Percentiles rank a stretch among this genome's conserved stretches.
Evolutionary conservation across 1,284 basidiomycete genomes (phyloP).

Genomic region (Ustilago nuda): DNA sequence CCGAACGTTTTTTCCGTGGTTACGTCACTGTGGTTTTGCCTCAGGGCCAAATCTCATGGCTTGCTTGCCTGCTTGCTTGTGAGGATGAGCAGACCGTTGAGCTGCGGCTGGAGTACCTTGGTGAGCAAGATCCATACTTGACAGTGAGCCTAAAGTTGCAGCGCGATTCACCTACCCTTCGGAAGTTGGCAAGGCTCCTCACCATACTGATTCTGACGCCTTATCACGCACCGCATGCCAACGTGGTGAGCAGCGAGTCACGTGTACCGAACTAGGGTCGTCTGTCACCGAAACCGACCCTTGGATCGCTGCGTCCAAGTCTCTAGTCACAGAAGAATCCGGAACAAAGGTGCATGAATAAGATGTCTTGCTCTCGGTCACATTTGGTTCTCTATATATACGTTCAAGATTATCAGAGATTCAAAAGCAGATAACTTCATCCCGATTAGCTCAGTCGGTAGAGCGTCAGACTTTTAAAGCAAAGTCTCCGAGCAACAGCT

Average conservation of each 20-base stretch:
- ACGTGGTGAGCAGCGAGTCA: no score
- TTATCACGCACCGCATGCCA: no score
- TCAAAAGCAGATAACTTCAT: constrained; percentile 40
- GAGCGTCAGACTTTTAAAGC: constrained; percentile 69
- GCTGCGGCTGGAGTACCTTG: background rate
- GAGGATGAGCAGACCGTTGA: background rate
- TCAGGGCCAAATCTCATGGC: background rate
- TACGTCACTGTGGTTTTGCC: background rate
- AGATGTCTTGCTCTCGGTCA: no score
- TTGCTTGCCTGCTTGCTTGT: background rate
- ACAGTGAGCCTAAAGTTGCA: background rate
- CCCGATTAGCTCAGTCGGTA: constrained; percentile 70
- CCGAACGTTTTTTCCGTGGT: background rate
- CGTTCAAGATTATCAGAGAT: no score
- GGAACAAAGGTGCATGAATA: no score
- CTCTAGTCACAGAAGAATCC: no score
- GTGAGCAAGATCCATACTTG: background rate
- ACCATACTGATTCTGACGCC: background rate
- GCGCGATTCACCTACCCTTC: background rate
- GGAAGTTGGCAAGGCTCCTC: background rate
- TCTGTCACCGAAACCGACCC: no score
- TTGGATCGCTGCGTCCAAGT: no score
- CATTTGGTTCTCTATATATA: constrained; percentile 6
- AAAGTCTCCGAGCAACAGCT: constrained; percentile 38
- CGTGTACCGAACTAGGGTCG: no score